Base-by-base conservation (phyloP, 257 asterid genomes). In the Prunella vulgaris region DNA sequence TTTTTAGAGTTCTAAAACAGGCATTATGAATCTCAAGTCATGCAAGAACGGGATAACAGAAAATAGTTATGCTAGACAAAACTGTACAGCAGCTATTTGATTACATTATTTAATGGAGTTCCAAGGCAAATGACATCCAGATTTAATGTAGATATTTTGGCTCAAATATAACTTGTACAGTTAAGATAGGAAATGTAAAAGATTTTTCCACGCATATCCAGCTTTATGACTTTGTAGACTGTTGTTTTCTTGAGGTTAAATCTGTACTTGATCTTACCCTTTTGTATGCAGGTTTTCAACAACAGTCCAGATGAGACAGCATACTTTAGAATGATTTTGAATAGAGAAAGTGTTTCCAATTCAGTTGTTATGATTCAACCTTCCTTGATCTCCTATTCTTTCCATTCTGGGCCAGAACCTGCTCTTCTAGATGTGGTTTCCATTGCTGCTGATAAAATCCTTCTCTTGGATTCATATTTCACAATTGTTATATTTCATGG, bases 281-380 rank as follows among this genome's bases (percentile, higher is more conserved):
- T 70, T 60, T 25, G 14, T 28, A 25, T 74, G 65, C 89, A 89
- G 99, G 97, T 91, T 70, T 94, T 94, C 76, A 92, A 92, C 76
- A 94, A 91, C 83, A 94, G 99, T 80, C 99, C 99, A 12, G 99
- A 91, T 64, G 99, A 94, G 86, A 94, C 99, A 25, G 97, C 99
- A 64, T 83, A 84, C 84, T 94, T 89, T 76, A 82, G 97, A 77
- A 91, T 94, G 97, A 86, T 94, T 73, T 70, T 94, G 75, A 87
- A 91, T 79, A 81, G 93, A 84, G 99, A 91, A 84, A 89, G 85
- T 79, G 96, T 89, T 68, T 84, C 93, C 69, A 87, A 94, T 85
- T 91, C 97, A 58, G 96, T 94, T 67, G 99, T 91, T 71, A 94
- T 94, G 99, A 94, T 91, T 81, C 99, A 94, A 77, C 99, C 99